Evolutionary conservation across 306 rosid genomes (phyloP).

Genomic region (Hippophae tibetana): DNA sequence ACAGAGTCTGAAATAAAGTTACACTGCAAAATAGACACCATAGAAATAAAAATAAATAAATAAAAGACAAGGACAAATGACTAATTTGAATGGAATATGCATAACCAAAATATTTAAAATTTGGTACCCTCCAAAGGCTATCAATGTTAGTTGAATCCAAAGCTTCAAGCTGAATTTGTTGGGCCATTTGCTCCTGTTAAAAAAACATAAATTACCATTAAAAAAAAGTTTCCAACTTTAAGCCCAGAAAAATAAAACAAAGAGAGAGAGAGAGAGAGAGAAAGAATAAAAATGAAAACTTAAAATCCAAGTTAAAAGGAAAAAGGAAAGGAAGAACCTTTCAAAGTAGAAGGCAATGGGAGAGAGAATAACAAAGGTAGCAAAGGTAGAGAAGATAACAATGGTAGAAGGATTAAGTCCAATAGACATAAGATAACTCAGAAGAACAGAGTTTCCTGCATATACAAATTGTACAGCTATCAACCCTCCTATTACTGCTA

Average conservation of each 20-base stretch:
- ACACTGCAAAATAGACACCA: slow-evolving; percentile 37
- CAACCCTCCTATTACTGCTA: slow-evolving; percentile 44
- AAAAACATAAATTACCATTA: background rate
- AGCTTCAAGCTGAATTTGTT: slow-evolving; percentile 33
- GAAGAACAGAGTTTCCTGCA: slow-evolving; percentile 55
- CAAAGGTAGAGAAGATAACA: slow-evolving; percentile 45
- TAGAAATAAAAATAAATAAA: background rate
- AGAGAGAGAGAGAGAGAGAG: background rate
- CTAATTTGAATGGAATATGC: too few relatives aligned
- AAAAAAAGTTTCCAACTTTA: background rate
- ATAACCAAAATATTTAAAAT: too few relatives aligned
- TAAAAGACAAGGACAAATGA: too few relatives aligned
- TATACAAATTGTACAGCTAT: slow-evolving; percentile 49
- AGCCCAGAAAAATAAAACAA: too few relatives aligned
- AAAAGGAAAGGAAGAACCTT: slow-evolving; percentile 32
- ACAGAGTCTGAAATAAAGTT: slow-evolving; percentile 51
- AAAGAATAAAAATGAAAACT: background rate
- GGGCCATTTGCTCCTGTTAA: slow-evolving; percentile 66
- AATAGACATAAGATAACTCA: slow-evolving; percentile 53
- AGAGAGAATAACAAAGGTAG: slow-evolving; percentile 57
- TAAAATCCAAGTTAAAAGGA: background rate
- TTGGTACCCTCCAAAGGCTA: slow-evolving; percentile 76
- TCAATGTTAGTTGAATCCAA: slow-evolving; percentile 33
- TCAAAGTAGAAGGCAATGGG: slow-evolving; percentile 62
- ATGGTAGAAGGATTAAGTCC: slow-evolving; percentile 52